Base-by-base conservation (phyloP, 306 rosid species). In the Cucurbita moschata region DNA sequence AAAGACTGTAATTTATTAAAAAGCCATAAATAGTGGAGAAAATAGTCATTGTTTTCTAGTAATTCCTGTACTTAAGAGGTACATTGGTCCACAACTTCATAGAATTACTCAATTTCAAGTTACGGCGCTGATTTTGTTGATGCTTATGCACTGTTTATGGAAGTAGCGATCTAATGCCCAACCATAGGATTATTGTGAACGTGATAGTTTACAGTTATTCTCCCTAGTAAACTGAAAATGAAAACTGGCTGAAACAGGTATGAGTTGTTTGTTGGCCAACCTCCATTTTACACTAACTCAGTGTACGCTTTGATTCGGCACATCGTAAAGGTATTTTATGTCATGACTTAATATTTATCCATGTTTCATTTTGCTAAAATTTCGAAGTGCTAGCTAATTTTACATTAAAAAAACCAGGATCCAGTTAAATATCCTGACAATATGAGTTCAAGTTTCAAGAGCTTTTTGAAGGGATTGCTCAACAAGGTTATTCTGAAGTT, bases 251-350 rank as follows among this genome's bases (percentile, higher is more conserved):
- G 47, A 49, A 77, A 81, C 87, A 94, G 98, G 86, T 94, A 94
- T n/a, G 99, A 94, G 81, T 88, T 94, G 77, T 94, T 80, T 86
- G 99, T 91, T 78, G 99, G 99, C 73, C 99, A 91, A 83, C 99
- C 99, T 79, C 99, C 99, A 37, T 94, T 94, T 82, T 94, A 91
- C 81, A 94, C 97, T 62, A 91, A 94, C 79, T 94, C 99, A 73
- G 99, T 94, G 15, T 90, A 94, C 78, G 96, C 97, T 56, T 94
- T 94, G 79, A 86, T 94, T 64, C 83, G 96, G 47, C 99, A 94
- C 82, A 94, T 94, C 80, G 95, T 94, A 13, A 94, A 89, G 99
- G 99, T 94, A 86, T 74, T 71, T 79, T 75, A 76, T 44, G 50
- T 74, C 70, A 21, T 19, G 8, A 35, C 49, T 57, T 61, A 10